Percentiles rank a stretch among this genome's conserved stretches.
phyloP scores from a whole-genome alignment of 352 stramenopile species.

The Globisporangium takayamanum region DNA sequence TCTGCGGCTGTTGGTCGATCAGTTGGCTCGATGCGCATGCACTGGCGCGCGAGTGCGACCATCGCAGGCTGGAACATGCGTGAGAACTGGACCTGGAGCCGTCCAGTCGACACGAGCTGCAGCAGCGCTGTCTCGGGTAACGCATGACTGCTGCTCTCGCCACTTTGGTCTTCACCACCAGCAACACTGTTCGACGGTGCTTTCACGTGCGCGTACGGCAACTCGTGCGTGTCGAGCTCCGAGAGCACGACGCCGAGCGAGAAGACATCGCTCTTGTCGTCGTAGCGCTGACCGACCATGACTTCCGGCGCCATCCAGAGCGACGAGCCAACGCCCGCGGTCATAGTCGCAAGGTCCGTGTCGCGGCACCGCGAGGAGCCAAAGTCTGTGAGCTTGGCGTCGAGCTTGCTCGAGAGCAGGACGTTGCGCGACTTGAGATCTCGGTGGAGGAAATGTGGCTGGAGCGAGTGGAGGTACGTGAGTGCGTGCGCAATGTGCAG shows the following conservation, averaged over 20 bases:
- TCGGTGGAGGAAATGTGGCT: conserved; percentile 39
- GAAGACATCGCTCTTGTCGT: conserved; percentile 25
- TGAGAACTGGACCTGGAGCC: conserved; percentile 15
- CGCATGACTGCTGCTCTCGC: conserved; percentile 14
- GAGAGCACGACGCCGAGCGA: conserved; percentile 80
- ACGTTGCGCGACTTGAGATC: conserved; percentile 75
- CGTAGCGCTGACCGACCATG: conserved; percentile 25
- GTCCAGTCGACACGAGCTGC: conserved; percentile 22
- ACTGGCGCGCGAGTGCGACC: conserved; percentile 5
- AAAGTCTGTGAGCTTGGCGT: conserved; percentile 54
- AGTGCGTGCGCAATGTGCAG: conserved; percentile 35
- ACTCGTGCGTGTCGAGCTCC: conserved; percentile 57
- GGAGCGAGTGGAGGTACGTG: conserved; percentile 40
- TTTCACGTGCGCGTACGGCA: conserved; percentile 26
- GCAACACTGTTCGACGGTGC: neutral
- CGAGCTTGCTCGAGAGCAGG: conserved; percentile 29
- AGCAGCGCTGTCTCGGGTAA: conserved; percentile 22
- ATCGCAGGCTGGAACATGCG: conserved; percentile 8
- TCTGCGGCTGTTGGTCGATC: conserved; percentile 11
- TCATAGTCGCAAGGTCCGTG: conserved; percentile 20
- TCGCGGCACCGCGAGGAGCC: conserved; percentile 16
- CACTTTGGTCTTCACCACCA: neutral
- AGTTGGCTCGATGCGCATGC: conserved; percentile 5
- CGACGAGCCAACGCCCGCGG: conserved; percentile 25
- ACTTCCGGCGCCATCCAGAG: conserved; percentile 36